These are phyloP conservation scores for Volutella citrinella DNA, from an alignment of 2,329 filamentous ascomycete genomes.

Conservation along the genomic window DNA sequence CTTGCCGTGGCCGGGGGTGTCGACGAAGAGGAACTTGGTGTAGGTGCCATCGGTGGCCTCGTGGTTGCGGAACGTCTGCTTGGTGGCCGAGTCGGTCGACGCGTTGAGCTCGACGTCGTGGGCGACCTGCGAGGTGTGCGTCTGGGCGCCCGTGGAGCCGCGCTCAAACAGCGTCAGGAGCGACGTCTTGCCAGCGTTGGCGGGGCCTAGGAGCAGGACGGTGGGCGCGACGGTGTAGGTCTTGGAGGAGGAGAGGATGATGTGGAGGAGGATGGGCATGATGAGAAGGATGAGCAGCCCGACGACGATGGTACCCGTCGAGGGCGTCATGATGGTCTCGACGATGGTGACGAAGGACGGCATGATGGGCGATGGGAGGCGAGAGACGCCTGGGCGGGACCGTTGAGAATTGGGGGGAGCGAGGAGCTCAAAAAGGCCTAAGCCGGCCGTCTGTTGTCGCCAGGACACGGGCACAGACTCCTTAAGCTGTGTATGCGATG, in stretches of 20 bases:
- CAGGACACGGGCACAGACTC: too few species aligned
- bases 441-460: too few species aligned
- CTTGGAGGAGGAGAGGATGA: slow-evolving; percentile 65
- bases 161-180: slow-evolving; percentile 73
- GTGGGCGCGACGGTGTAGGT: slow-evolving; percentile 68
- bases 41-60: slow-evolving; percentile 53
- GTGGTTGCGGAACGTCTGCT: slow-evolving; percentile 51
- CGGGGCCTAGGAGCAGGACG: slow-evolving; percentile 78
- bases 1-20: slow-evolving; percentile 96
- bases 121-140: slow-evolving; percentile 54
- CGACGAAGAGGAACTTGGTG: slow-evolving; percentile 72
- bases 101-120: slow-evolving; percentile 55
- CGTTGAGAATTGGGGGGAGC: too few species aligned
- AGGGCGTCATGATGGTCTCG: slow-evolving; percentile 58
- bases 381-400: too few species aligned
- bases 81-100: slow-evolving; percentile 42
- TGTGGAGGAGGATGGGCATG: slow-evolving; percentile 75
- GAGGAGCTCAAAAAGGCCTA: too few species aligned
- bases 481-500: too few species aligned
- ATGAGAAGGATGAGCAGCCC: slow-evolving; percentile 69
- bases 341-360: slow-evolving; percentile 38
- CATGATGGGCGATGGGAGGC: slow-evolving; percentile 29
- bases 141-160: slow-evolving; percentile 42
- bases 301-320: slow-evolving; percentile 59
- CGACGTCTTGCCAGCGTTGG: slow-evolving; percentile 82